Base-by-base conservation (phyloP, 441 rosid species). In the Macaranga tanarius region DNA sequence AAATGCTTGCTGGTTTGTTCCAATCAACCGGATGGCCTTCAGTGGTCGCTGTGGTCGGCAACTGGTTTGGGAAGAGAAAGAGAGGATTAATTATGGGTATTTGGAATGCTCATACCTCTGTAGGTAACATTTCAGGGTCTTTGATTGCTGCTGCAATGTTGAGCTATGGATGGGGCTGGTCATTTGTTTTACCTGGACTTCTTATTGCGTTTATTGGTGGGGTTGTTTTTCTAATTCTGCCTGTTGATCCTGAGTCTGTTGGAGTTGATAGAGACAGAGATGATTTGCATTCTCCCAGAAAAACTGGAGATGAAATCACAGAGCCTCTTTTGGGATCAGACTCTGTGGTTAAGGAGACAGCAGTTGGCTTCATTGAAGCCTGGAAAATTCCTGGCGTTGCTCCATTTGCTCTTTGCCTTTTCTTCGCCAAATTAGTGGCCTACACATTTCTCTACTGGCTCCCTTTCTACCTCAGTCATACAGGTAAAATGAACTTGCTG, bases 1-100 rank as follows among this genome's bases (percentile, higher is more conserved):
- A 95, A 76, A 88, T 91, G 95, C 62, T 89, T 50, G 97, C 97
- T 0, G 99, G 97, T 19, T 75, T 95, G 81, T 90, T 91, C 80
- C 98, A 95, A 75, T 95, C 99, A 59, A 86, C 96, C 4, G 98
- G 99, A 28, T 95, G 99, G 99, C 99, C 99, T 59, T 95, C 97
- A 0, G 98, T 95, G 28, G 99, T 95, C 67, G 98, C 99, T 19
- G 97, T 92, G 15, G 90, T 95, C 20, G 98, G 97, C 0, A 91
- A 92, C 56, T 95, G 99, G 99, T 95, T 87, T 69, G 88, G 92
- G 66, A 92, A 92, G 87, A 87, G 81, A 75, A 95, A 91, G 83
- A 88, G 99, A 83, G 99, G 98, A 1, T 71, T 95, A 70, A 88
- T 95, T 10, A 92, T 92, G 99, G 99, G 99, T 7, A 86, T 95